phyloP scores from a whole-genome alignment of 176 grass and related monocot species.

The Alloteropsis semialata region DNA sequence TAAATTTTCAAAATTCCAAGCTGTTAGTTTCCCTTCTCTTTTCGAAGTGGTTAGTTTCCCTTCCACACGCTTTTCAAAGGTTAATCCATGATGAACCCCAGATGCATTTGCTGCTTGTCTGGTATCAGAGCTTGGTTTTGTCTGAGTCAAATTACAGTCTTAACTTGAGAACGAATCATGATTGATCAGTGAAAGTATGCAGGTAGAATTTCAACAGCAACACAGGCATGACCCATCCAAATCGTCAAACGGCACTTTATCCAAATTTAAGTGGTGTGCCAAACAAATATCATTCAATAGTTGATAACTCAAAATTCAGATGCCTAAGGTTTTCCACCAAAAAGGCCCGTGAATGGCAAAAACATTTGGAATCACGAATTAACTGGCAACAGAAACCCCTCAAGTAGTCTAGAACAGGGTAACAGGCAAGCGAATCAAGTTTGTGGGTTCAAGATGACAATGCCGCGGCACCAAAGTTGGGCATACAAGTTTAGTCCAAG shows the following conservation, averaged over 20 bases:
- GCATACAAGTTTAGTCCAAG: conserved; percentile 26
- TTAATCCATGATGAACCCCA: background rate
- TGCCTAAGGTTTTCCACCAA: background rate
- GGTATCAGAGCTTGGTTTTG: too few relatives aligned
- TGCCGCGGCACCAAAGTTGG: background rate
- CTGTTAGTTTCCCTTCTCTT: too few relatives aligned
- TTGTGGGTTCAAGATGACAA: conserved; percentile 9
- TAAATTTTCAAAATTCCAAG: background rate
- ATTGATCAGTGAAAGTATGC: background rate
- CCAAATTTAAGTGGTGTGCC: background rate
- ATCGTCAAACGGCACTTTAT: background rate
- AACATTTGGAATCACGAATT: background rate
- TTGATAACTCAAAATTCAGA: background rate
- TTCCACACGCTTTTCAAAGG: background rate
- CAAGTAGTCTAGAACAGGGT: background rate
- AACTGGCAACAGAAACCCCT: conserved; percentile 20
- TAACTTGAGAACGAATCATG: background rate
- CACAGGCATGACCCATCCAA: too few relatives aligned
- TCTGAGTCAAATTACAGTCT: background rate
- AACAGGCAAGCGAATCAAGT: conserved; percentile 11
- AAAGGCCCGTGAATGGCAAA: background rate
- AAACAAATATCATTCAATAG: background rate
- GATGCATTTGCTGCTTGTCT: background rate
- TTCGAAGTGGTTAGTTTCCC: too few relatives aligned
- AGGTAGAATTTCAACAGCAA: background rate